These are phyloP conservation scores for Penicillium hesseltinei DNA, from an alignment of 2,329 filamentous ascomycete genomes.

Conservation along the genomic window DNA sequence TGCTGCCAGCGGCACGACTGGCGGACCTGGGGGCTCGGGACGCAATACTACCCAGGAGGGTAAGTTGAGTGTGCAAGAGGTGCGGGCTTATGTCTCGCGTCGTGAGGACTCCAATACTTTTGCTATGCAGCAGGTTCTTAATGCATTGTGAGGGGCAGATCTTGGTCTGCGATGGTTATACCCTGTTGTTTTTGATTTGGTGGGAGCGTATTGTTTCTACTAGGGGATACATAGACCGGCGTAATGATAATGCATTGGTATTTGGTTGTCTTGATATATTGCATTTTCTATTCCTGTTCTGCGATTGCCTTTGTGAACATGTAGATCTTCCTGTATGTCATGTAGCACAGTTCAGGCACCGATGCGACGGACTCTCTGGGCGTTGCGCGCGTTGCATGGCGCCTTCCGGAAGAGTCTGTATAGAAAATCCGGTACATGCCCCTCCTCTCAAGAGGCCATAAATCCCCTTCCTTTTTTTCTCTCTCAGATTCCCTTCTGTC, in stretches of 20 bases:
- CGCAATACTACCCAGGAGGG: slow-evolving; percentile 49
- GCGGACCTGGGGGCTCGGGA: slow-evolving; percentile 47
- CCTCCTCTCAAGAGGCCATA: background rate
- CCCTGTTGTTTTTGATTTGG: slow-evolving; percentile 2
- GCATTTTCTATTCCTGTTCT: background rate
- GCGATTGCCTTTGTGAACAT: background rate
- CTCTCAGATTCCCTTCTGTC: too few relatives aligned
- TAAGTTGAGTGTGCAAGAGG: slow-evolving; percentile 45
- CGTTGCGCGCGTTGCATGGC: too few relatives aligned
- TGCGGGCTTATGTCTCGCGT: slow-evolving; percentile 79
- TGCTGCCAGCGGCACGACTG: slow-evolving; percentile 47
- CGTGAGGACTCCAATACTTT: slow-evolving; percentile 79
- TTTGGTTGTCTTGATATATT: background rate
- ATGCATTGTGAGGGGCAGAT: slow-evolving; percentile 51
- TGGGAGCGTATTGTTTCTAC: background rate
- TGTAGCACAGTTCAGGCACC: too few relatives aligned
- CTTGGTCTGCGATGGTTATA: slow-evolving; percentile 1
- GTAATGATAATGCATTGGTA: background rate
- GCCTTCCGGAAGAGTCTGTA: background rate
- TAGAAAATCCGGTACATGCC: background rate
- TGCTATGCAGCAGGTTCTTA: slow-evolving; percentile 80
- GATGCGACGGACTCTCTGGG: too few relatives aligned
- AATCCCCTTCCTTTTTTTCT: too few relatives aligned
- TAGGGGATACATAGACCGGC: background rate
- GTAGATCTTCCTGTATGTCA: too few relatives aligned